phyloP scores from a whole-genome alignment of 169 alveolate species.

The Plasmodium gonderi region DNA sequence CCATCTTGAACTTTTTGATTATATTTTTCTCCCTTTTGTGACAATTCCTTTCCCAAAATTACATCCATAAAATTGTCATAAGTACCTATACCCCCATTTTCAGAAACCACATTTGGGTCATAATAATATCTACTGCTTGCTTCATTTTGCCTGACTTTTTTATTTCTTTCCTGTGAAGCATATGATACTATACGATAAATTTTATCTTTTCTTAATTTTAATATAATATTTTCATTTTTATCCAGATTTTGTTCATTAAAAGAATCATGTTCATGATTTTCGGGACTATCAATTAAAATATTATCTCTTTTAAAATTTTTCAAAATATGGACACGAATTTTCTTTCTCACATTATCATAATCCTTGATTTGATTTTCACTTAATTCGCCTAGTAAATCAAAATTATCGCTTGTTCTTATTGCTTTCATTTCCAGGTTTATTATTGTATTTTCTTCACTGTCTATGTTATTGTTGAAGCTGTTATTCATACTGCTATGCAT shows the following conservation, averaged over 20 bases:
- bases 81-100: background rate
- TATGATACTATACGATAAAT: background rate
- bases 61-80: conserved; percentile 2
- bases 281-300: background rate
- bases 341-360: conserved; percentile 49
- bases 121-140: conserved; percentile 34
- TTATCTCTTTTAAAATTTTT: conserved; percentile 47
- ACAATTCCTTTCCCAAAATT: background rate
- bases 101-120: conserved; percentile 5
- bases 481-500: background rate
- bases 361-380: conserved; percentile 20
- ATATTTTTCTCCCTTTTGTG: background rate
- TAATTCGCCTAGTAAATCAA: conserved; percentile 28
- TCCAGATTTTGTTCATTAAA: background rate
- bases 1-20: background rate
- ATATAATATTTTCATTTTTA: background rate
- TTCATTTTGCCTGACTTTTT: conserved; percentile 15
- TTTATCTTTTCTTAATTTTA: conserved; percentile 61
- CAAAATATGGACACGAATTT: conserved; percentile 30
- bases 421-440: conserved; percentile 8
- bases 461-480: background rate
- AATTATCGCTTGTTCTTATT: conserved; percentile 9
- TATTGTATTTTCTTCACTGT: conserved; percentile 4
- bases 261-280: background rate
- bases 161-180: conserved; percentile 26